Evolutionary conservation across 2,329 filamentous ascomycete genomes (phyloP), one percentile per base, ranked within the genome.

Genomic region (Exophiala spinifera): DNA sequence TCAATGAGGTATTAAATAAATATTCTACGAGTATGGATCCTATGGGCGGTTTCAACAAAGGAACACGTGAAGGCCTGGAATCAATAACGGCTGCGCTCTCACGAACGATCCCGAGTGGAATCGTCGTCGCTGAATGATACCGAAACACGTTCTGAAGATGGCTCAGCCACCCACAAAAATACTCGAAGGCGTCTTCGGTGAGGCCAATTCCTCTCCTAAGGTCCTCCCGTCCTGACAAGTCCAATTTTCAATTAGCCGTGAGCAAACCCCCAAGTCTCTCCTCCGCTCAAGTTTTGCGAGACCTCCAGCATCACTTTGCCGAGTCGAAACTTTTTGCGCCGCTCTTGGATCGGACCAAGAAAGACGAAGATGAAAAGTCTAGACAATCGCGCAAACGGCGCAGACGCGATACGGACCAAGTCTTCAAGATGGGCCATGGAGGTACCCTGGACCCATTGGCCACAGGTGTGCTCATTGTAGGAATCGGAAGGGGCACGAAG

Each of bases 361-460:
- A 31, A 11, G 49, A 47, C 19, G 40, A 42, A 37, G 56, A 60
- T 14, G 49, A 54, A 40, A 50, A 56, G 28, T 44, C 52, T 17
- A 48, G 53, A 33, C 48, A 54, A 33, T 55, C 57, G 15, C 51
- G 42, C 3, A 54, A 70, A 76, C 14, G 72, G 76, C 61, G 85
- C 89, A 69, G 55, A 76, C 79, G 54, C 75, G 76, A 54, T 82
- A 87, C 67, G 79, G 79, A 62, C 78, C 79, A 63, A 81, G 85
- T 56, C 80, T 84, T 97, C 63, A 99, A 97, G 77, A 88, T 97
- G 66, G 94, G 94, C 31, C 94, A 99, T 74, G 94, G 94, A 57
- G 94, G 94, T 40, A 99, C 94, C 1, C 81, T 99, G 15, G 94
- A 99, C 67, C 94, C 94, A 21, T 80, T 96, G 65, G 94, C 94